These are phyloP conservation scores for Paraphysoderma sedebokerense DNA, from an alignment of 371 early-diverging fungal genomes.

Conservation along the genomic window DNA sequence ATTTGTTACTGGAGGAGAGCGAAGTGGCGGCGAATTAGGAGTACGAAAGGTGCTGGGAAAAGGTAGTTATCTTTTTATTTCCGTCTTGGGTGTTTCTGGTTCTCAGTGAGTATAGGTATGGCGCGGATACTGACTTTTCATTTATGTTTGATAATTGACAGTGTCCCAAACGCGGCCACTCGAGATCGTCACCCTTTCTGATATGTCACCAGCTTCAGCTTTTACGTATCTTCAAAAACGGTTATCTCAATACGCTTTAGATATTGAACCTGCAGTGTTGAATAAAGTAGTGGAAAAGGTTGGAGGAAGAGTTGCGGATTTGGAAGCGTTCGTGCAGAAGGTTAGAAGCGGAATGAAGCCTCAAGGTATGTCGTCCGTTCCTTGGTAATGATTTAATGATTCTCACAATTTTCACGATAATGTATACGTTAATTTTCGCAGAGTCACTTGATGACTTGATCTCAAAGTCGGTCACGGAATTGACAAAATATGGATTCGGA, in stretches of 20 bases:
- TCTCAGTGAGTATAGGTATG: background rate
- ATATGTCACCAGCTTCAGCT: slow-evolving; percentile 47
- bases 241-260: slow-evolving; percentile 16
- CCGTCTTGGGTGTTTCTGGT: background rate
- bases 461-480: no score
- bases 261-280: slow-evolving; percentile 19
- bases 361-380: no score
- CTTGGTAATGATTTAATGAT: no score
- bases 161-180: slow-evolving; percentile 61
- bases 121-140: background rate
- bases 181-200: slow-evolving; percentile 43
- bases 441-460: no score
- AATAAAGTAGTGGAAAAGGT: slow-evolving; percentile 38
- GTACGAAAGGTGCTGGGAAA: slow-evolving; percentile 48
- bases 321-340: slow-evolving; percentile 69
- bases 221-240: slow-evolving; percentile 38
- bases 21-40: slow-evolving; percentile 23
- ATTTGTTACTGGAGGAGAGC: slow-evolving; percentile 40
- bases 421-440: no score
- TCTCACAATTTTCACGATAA: no score
- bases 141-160: slow-evolving; percentile 3
- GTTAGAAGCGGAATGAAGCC: slow-evolving; percentile 64
- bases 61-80: slow-evolving; percentile 15
- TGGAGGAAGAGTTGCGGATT: slow-evolving; percentile 79
- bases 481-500: no score